Base-by-base conservation (phyloP, 225 moss, liverwort and hornwort species). In the Thuidium tamariscinum region DNA sequence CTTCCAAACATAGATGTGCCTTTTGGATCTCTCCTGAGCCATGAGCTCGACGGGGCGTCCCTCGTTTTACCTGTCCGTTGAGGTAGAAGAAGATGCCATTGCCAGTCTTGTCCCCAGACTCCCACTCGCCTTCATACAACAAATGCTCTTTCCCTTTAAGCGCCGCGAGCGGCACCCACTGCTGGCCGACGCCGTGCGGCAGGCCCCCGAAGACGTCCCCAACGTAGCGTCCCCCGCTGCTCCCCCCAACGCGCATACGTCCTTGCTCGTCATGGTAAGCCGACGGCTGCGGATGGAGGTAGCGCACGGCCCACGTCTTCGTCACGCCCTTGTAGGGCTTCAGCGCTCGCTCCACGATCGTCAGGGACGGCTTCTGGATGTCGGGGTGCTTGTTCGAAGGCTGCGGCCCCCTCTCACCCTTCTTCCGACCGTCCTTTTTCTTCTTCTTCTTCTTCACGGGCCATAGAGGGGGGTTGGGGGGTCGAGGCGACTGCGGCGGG, bases 81-180 rank as follows among this genome's bases (percentile, higher is more conserved):
- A 88, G 86, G 81, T 97, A 97, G 68, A 90, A 88, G 90, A 95
- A 95, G 67, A 83, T 77, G 61, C 98, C 98, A 42, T 85, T 91
- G 71, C 98, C 98, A 30, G 89, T 88, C 83, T 96, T 99, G 80
- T 86, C 84, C 60, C 98, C 97, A 70, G 90, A 93, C 80, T 90
- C 92, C 94, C 96, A 99, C 86, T 94, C 90, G 36, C 98, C 98
- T 52, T 97, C 96, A 37, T 99, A 99, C 23, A 99, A 80, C 90
- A 96, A 83, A 77, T 95, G 94, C 44, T 88, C 88, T 60, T 89
- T 87, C 51, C 88, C 86, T 51, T 88, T 89, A 3, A 90, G 76
- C 36, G 80, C 83, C 34, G 73, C 51, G 70, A 84, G 77, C 37
- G 82, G 59, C 23, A 95, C 93, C 98, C 97, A 99, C 39, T 99